Evolutionary conservation across 2,329 filamentous ascomycete species (phyloP), one percentile per base, ranked within the genome.

Genomic region (Aureobasidium sp.): DNA sequence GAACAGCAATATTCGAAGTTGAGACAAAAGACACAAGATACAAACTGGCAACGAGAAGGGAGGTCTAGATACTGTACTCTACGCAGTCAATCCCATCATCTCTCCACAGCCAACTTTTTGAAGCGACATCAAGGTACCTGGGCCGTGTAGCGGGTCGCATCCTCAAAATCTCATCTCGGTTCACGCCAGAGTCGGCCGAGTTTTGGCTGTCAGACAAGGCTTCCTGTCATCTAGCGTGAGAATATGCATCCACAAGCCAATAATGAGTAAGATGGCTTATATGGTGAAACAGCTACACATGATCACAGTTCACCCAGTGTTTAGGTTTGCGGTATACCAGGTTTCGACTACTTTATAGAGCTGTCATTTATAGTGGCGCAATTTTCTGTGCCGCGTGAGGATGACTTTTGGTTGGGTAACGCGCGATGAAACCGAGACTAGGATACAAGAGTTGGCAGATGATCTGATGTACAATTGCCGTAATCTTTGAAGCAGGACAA

Each of bases 131-230:
- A 47, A 36, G 27, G 23, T 40, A 23, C 38, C 13, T 16, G 38
- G 38, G 33, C 36, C 47, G 36, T n/a, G 27, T 56, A 25, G 31
- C 58, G 61, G 36, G 53, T 64, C 59, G 51, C 42, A 25, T 16
- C 54, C 59, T 36, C 13, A 36, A 7, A 36, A 59, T n/a, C 20
- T 67, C 63, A 67, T 66, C 10, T 67, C 66, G 63, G 43, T 56
- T 58, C 29, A 36, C 43, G 15, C 13, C 23, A 50, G 38, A 47
- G 53, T 66, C 63, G 63, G 63, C 50, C 62, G 50, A 61, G 59
- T 25, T 38, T 11, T 10, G 18, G n/a, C 25, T 36, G 50, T 27
- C 48, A 36, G 47, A 54, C 40, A 36, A 25, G 43, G 31, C 48
- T 54, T 63, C 64, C 53, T 64, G 66, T 13, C 64, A 47, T 53